These are phyloP conservation scores for Karstenula rhodostoma DNA, from an alignment of 2,329 filamentous ascomycete genomes.

Conservation along the genomic window DNA sequence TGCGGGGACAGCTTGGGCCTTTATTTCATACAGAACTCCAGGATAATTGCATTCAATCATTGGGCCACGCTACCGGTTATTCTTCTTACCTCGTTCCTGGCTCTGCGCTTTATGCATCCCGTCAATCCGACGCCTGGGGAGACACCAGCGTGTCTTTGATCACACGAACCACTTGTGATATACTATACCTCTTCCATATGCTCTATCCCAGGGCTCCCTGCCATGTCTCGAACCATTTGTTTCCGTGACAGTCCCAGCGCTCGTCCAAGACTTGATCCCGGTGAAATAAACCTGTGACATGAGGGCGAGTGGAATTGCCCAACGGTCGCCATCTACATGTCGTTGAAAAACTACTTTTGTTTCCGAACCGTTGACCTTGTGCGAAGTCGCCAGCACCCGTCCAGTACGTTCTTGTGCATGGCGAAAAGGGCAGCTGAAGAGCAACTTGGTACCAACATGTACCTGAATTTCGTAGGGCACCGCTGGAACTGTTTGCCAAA, in stretches of 20 bases:
- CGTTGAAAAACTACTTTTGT: too few species aligned
- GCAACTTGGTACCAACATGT: too few species aligned
- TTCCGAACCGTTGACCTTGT: too few species aligned
- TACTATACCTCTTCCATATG: neutral
- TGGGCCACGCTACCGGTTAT: neutral
- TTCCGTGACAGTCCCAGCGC: neutral
- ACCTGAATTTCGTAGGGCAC: too few species aligned
- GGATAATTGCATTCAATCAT: conserved; percentile 10
- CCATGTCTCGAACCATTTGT: neutral
- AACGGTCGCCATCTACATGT: neutral
- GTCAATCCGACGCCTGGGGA: neutral
- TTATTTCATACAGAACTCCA: conserved; percentile 11
- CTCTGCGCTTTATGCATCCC: neutral
- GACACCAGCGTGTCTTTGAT: neutral
- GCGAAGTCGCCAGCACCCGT: neutral
- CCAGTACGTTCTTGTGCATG: too few species aligned
- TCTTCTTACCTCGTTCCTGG: conserved; percentile 6
- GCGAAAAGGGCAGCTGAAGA: too few species aligned
- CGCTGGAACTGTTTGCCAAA: too few species aligned
- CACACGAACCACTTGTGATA: neutral
- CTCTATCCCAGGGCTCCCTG: neutral
- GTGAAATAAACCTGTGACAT: neutral
- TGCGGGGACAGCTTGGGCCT: conserved; percentile 1
- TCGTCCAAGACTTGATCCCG: neutral
- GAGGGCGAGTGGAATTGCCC: neutral